Percentiles rank a stretch among this genome's conserved stretches.
Evolutionary conservation across 768 basidiomycete genomes (phyloP).

Genomic region (Psilocybe azurescens): DNA sequence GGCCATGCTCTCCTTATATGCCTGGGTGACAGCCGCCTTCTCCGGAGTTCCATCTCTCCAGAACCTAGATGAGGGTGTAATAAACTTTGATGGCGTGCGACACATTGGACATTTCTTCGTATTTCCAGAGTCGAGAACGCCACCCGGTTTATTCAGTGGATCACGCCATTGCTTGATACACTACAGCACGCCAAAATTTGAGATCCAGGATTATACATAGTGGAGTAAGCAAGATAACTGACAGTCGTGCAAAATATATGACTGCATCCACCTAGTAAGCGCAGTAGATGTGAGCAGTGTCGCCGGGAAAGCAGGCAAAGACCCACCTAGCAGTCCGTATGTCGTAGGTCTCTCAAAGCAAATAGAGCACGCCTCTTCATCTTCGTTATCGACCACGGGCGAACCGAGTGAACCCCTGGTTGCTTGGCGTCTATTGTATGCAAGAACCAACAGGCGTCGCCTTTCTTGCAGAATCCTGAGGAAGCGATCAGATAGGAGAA

Average conservation of each 20-base stretch:
- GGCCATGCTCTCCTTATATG: slow-evolving; percentile 78
- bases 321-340: slow-evolving; percentile 71
- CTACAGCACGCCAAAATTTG: slow-evolving; percentile 36
- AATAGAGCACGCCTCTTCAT: slow-evolving; percentile 66
- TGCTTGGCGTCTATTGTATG: slow-evolving; percentile 41
- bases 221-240: slow-evolving; percentile 19
- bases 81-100: slow-evolving; percentile 66
- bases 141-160: slow-evolving; percentile 54
- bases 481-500: slow-evolving; percentile 3
- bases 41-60: slow-evolving; percentile 56
- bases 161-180: slow-evolving; percentile 85
- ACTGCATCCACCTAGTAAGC: slow-evolving; percentile 63
- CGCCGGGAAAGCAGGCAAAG: neutral
- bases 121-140: slow-evolving; percentile 57
- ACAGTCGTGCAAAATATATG: slow-evolving; percentile 82
- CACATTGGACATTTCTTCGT: slow-evolving; percentile 85
- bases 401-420: slow-evolving; percentile 23
- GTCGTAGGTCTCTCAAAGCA: slow-evolving; percentile 76
- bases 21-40: slow-evolving; percentile 55
- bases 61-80: slow-evolving; percentile 77
- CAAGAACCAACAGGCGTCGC: slow-evolving; percentile 77
- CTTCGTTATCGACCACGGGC: slow-evolving; percentile 35
- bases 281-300: neutral
- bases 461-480: slow-evolving; percentile 73
- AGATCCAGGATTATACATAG: neutral